Evolutionary conservation across 257 asterid species (phyloP), one percentile per base, ranked within the genome.

Genomic region (Sherardia arvensis): DNA sequence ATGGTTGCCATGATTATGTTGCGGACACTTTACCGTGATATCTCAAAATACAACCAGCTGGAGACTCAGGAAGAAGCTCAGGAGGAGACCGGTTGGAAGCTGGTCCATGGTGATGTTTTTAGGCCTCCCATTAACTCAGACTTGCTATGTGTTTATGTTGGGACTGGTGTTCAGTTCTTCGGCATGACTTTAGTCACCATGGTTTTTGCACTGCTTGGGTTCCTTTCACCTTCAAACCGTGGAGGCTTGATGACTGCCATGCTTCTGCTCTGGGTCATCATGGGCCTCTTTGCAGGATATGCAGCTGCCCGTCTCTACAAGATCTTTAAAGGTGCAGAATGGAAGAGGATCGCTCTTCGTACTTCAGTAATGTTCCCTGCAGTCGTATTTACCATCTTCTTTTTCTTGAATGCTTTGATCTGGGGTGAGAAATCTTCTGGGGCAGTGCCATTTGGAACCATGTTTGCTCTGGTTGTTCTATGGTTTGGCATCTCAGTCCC

Each of bases 61-160:
- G 97, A 89, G 83, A 86, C 97, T 58, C 95, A 85, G 65, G 97
- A 90, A 83, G 97, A 90, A 80, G 93, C 96, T 22, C 96, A 86
- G 74, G 95, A 88, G 78, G 95, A 86, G 76, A 89, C 96, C 1
- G 97, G 97, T n/a, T 90, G 97, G 97, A 90, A 90, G 77, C 69
- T 90, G 72, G 95, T 90, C 61, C 97, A 90, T 27, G 97, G 94
- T 67, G 97, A 87, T 70, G 91, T 90, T 66, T 90, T 90, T 77
- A 79, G 97, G 74, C 83, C 97, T 66, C 96, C 96, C 66, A 68
- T 74, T 25, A 87, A 87, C 85, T 83, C 97, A 8, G 91, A 87
- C 69, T 69, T 85, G 74, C 84, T 90, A 33, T 90, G 97, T 53
- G 86, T 90, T 33, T 80, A 80, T 70, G 96, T 86, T 7, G 97